These are phyloP conservation scores for Knufia petricola DNA, from an alignment of 2,329 filamentous ascomycete species.

Conservation along the genomic window DNA sequence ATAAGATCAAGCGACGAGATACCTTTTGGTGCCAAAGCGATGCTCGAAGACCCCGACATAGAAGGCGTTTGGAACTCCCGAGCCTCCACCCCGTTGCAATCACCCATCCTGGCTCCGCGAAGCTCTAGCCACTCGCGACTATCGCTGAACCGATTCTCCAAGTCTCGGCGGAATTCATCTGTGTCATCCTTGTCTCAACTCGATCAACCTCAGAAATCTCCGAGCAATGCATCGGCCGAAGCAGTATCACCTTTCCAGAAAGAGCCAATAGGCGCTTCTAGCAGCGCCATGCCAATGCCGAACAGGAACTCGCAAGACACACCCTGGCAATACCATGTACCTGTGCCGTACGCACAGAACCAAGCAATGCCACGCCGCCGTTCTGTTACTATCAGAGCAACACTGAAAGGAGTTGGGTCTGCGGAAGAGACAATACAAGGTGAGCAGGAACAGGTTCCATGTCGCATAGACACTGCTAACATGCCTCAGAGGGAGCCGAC, in stretches of 20 bases:
- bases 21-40: constrained; percentile 76
- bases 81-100: constrained; percentile 30
- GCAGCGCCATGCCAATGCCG: background rate
- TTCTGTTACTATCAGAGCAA: constrained; percentile 9
- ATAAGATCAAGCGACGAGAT: constrained; percentile 50
- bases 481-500: background rate
- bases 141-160: constrained; percentile 1
- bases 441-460: background rate
- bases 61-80: constrained; percentile 73
- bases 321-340: background rate
- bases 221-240: background rate
- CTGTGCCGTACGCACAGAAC: background rate
- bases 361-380: constrained; percentile 1
- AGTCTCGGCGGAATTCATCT: constrained; percentile 6
- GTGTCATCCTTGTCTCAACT: constrained; percentile 1
- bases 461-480: background rate
- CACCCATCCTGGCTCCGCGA: constrained; percentile 6
- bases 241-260: background rate
- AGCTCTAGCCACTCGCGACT: constrained; percentile 4
- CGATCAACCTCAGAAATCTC: background rate
- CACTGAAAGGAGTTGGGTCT: background rate
- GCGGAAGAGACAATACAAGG: background rate
- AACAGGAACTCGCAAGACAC: background rate
- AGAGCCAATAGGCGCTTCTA: background rate
- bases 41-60: constrained; percentile 72